phyloP scores from a whole-genome alignment of 2,329 filamentous ascomycete genomes.

The Fusarium continuum region DNA sequence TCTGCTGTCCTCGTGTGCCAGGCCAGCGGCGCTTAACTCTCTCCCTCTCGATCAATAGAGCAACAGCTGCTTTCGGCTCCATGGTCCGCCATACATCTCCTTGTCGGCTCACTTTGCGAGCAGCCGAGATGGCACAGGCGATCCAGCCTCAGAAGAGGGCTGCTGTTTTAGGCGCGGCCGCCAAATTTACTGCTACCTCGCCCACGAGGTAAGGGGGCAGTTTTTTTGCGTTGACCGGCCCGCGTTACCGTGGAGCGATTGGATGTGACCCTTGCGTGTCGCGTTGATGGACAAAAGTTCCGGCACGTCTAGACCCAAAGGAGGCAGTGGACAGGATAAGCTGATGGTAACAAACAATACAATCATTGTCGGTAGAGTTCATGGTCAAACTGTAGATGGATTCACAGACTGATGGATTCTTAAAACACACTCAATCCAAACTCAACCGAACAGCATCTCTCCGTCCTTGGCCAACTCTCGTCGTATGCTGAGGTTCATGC shows the following conservation, averaged over 20 bases:
- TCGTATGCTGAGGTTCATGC: not conserved
- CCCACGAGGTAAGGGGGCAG: not conserved
- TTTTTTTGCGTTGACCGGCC: slow-evolving; percentile 12
- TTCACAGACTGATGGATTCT: not conserved
- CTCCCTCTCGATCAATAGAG: not conserved
- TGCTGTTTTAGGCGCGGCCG: slow-evolving; percentile 8
- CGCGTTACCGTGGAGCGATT: slow-evolving; percentile 23
- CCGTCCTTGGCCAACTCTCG: not conserved
- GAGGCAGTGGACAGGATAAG: not conserved
- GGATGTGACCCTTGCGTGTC: slow-evolving; percentile 14
- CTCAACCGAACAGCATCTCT: not conserved
- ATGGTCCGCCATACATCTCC: slow-evolving; percentile 14
- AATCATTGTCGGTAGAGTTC: not conserved
- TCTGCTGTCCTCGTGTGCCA: too few relatives aligned
- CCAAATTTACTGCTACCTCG: slow-evolving; percentile 1
- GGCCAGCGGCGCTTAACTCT: slow-evolving; percentile 8
- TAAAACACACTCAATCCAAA: not conserved
- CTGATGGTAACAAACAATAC: not conserved
- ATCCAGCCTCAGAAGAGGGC: not conserved
- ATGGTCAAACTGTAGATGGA: not conserved
- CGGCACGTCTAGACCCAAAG: not conserved
- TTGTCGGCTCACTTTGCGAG: slow-evolving; percentile 10
- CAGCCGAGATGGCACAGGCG: slow-evolving; percentile 10
- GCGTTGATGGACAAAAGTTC: not conserved
- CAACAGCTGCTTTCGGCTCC: slow-evolving; percentile 18